Percentiles rank a stretch among this genome's conserved stretches.
Conservation (phyloP, 148 eudicot species). For the Vaccinium darrowii region DNA sequence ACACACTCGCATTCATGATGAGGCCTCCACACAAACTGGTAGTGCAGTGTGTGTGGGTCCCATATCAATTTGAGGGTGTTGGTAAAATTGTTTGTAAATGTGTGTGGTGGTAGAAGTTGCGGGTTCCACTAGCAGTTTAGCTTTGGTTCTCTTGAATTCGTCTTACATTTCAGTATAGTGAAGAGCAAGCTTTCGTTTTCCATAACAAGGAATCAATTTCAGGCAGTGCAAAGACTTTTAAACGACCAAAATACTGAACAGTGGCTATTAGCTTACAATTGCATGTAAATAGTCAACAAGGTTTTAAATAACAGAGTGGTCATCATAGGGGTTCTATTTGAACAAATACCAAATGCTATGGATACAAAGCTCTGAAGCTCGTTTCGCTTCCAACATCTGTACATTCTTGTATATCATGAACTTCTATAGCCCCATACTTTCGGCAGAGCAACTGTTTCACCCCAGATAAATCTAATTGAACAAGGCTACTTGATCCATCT, state of each 20-base stretch:
- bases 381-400: neutral
- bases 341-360: neutral
- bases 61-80: too few species aligned
- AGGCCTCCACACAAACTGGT: too few species aligned
- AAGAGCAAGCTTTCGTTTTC: constrained; percentile 2
- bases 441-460: neutral
- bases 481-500: neutral
- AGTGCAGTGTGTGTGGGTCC: too few species aligned
- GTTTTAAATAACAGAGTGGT: neutral
- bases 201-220: neutral
- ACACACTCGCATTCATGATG: too few species aligned
- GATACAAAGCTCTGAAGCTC: constrained; percentile 4
- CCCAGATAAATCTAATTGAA: neutral
- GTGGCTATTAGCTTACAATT: neutral
- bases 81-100: too few species aligned
- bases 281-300: neutral
- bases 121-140: neutral
- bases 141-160: neutral
- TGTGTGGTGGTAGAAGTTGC: too few species aligned
- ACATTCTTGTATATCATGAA: neutral
- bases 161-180: neutral
- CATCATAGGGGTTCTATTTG: neutral
- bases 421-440: neutral
- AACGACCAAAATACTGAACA: neutral
- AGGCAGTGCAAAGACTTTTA: neutral